phyloP scores from a whole-genome alignment of 192 early-diverging fungal species.

The Chytriomyces hyalinus region DNA sequence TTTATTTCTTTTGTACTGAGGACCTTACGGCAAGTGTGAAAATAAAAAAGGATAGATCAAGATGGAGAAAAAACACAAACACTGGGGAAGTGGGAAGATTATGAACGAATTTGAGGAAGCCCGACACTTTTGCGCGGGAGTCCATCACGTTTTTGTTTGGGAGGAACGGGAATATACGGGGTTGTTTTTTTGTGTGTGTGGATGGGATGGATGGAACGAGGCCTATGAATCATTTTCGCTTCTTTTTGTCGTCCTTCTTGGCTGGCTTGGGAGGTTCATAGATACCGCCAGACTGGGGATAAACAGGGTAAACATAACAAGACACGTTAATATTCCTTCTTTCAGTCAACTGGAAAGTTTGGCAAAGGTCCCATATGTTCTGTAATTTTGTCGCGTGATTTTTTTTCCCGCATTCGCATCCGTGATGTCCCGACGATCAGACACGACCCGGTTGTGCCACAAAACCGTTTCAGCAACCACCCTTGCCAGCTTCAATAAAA shows the following conservation, averaged over 20 bases:
- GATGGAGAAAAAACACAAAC: no score
- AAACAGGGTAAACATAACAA: neutral
- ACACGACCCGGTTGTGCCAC: neutral
- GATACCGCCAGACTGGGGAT: constrained; percentile 15
- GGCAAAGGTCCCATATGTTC: neutral
- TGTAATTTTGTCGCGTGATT: neutral
- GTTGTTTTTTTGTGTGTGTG: no score
- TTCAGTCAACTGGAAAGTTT: neutral
- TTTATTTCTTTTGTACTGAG: no score
- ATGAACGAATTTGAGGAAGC: no score
- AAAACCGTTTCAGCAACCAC: neutral
- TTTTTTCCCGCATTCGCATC: neutral
- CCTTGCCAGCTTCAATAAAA: neutral
- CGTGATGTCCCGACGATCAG: neutral
- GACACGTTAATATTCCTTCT: neutral
- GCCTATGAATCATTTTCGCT: no score
- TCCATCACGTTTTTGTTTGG: no score
- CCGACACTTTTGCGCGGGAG: no score
- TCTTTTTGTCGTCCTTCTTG: constrained; percentile 5
- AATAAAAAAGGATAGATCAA: no score
- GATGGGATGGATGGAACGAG: no score
- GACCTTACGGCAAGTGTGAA: no score
- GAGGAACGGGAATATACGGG: no score
- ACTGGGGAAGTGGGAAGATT: no score
- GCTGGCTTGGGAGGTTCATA: constrained; percentile 17